phyloP scores from a whole-genome alignment of 2,329 filamentous ascomycete species.

The Aureobasidium sp. region DNA sequence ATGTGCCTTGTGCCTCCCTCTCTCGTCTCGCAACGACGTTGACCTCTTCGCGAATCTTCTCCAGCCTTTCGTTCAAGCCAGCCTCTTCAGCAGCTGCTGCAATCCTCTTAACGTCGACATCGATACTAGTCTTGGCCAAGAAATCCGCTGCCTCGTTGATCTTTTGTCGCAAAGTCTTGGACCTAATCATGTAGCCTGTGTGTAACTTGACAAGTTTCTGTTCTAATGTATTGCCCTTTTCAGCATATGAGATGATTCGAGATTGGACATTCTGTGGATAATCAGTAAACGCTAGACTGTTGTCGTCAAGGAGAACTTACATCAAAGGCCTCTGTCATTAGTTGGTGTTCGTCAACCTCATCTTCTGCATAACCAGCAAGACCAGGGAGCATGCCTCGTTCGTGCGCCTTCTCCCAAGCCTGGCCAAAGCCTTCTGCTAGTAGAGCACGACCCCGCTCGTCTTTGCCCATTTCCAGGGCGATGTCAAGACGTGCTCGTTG shows the following conservation, averaged over 20 bases:
- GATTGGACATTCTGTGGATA: conserved; percentile 70
- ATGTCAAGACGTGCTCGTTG: conserved; percentile 82
- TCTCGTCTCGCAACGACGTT: conserved; percentile 82
- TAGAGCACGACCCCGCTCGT: conserved; percentile 52
- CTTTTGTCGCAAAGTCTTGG: conserved; percentile 83
- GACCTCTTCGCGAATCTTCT: conserved; percentile 84
- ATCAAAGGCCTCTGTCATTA: conserved; percentile 78
- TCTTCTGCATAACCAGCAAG: conserved; percentile 84
- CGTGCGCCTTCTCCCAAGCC: conserved; percentile 57
- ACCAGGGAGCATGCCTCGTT: conserved; percentile 69
- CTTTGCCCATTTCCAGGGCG: conserved; percentile 68
- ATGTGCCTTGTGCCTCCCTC: conserved; percentile 90
- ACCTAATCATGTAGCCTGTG: conserved; percentile 90
- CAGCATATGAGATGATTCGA: conserved; percentile 76
- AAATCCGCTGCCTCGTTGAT: conserved; percentile 79
- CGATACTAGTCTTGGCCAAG: conserved; percentile 75
- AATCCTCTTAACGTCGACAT: conserved; percentile 78
- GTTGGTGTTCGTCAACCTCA: conserved; percentile 72
- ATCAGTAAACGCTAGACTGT: background rate
- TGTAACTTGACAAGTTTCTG: conserved; percentile 92
- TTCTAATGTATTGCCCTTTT: conserved; percentile 87
- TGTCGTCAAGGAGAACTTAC: conserved; percentile 49
- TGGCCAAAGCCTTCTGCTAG: conserved; percentile 53
- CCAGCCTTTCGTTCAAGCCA: conserved; percentile 76
- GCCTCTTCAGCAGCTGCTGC: conserved; percentile 84